phyloP scores from a whole-genome alignment of 2,329 filamentous ascomycete genomes.

The Colletotrichum nymphaeae region DNA sequence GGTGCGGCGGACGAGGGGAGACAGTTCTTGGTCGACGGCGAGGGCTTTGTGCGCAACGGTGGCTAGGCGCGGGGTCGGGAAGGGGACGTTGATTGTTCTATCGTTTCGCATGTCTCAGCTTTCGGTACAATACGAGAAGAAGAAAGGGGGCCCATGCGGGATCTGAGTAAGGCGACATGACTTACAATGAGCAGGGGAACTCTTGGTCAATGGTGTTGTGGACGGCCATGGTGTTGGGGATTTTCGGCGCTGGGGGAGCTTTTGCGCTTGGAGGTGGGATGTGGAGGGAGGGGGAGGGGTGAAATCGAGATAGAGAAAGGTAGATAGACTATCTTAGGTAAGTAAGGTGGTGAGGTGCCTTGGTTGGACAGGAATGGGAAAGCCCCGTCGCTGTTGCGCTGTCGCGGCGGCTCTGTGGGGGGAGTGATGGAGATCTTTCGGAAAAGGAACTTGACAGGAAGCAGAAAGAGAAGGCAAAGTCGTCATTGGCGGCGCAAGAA shows the following conservation, averaged over 20 bases:
- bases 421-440: not conserved
- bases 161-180: conserved; percentile 36
- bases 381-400: not conserved
- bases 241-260: not conserved
- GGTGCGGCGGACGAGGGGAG: conserved; percentile 79
- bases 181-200: conserved; percentile 75
- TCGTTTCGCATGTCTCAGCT: conserved; percentile 54
- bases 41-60: conserved; percentile 80
- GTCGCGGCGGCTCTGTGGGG: not conserved
- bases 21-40: conserved; percentile 89
- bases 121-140: not conserved
- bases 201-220: conserved; percentile 50
- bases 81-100: conserved; percentile 76
- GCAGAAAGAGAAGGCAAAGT: not conserved
- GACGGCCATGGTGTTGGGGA: conserved; percentile 50
- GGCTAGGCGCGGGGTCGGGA: conserved; percentile 84
- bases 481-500: conserved; percentile 28
- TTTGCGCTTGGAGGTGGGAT: conserved; percentile 9
- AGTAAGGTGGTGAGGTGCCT: not conserved
- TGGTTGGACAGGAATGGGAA: not conserved
- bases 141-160: conserved; percentile 31
- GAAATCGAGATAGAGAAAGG: not conserved
- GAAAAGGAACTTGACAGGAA: not conserved
- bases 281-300: not conserved
- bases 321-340: not conserved